These are phyloP conservation scores for Lanmaoa rubissima DNA, from an alignment of 768 basidiomycete species.

Conservation along the genomic window DNA sequence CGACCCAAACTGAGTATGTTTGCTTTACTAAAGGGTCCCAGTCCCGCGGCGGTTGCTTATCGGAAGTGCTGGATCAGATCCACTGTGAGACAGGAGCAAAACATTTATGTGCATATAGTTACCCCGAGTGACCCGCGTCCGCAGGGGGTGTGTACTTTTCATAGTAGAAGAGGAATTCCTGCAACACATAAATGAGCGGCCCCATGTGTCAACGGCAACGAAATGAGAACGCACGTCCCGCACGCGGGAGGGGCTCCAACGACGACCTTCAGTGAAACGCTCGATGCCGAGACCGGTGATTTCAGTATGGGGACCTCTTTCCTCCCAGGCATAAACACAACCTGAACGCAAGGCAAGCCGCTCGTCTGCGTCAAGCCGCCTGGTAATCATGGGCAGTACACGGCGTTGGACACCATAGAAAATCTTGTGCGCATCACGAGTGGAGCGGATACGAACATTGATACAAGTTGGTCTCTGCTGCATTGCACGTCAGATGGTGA, in stretches of 20 bases:
- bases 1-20: slow-evolving; percentile 79
- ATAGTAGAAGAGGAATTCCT: slow-evolving; percentile 87
- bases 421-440: slow-evolving; percentile 76
- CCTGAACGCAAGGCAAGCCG: slow-evolving; percentile 49
- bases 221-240: slow-evolving; percentile 57
- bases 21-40: slow-evolving; percentile 79
- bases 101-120: slow-evolving; percentile 11
- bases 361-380: slow-evolving; percentile 77
- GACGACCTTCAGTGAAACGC: slow-evolving; percentile 79
- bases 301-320: slow-evolving; percentile 69
- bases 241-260: slow-evolving; percentile 82
- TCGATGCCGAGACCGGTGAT: slow-evolving; percentile 80
- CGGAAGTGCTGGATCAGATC: slow-evolving; percentile 32
- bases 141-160: slow-evolving; percentile 60
- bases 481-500: slow-evolving; percentile 35
- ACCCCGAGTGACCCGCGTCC: slow-evolving; percentile 46
- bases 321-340: slow-evolving; percentile 66
- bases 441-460: slow-evolving; percentile 72
- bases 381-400: slow-evolving; percentile 67
- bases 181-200: slow-evolving; percentile 16
- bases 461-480: slow-evolving; percentile 69
- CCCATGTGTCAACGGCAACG: slow-evolving; percentile 1
- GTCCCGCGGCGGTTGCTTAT: slow-evolving; percentile 54
- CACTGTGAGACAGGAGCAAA: slow-evolving; percentile 7
- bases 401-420: slow-evolving; percentile 69